phyloP scores from a whole-genome alignment of 805 yeast genomes.

The Babjeviella inositovora region DNA sequence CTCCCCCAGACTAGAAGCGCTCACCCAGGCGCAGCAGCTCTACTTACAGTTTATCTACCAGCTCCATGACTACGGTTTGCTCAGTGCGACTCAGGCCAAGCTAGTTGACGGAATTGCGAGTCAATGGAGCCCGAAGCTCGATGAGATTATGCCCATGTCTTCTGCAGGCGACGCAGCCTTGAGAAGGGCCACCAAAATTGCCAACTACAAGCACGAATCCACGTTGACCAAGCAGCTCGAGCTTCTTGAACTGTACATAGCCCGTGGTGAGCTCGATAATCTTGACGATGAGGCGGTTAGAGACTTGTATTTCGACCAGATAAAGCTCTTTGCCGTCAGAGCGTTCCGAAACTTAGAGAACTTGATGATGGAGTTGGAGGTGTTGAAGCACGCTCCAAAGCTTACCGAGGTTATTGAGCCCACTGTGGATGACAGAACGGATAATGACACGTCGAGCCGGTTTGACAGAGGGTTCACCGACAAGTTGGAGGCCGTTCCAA shows the following conservation, averaged over 20 bases:
- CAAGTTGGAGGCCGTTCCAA: conserved; percentile 35
- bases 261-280: conserved; percentile 12
- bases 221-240: conserved; percentile 26
- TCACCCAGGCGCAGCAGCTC: conserved; percentile 23
- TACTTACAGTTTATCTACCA: conserved; percentile 27
- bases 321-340: conserved; percentile 32
- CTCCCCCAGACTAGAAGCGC: conserved; percentile 12
- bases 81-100: conserved; percentile 16
- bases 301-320: conserved; percentile 34
- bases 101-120: conserved; percentile 22
- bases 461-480: conserved; percentile 43
- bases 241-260: conserved; percentile 15
- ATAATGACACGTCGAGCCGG: too few relatives aligned
- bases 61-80: conserved; percentile 24
- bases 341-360: conserved; percentile 43
- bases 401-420: conserved; percentile 5
- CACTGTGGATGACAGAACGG: not conserved
- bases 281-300: conserved; percentile 54
- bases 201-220: conserved; percentile 44
- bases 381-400: conserved; percentile 31
- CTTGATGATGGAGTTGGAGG: conserved; percentile 46
- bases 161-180: conserved; percentile 16
- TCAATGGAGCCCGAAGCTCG: conserved; percentile 20
- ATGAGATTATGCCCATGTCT: conserved; percentile 14
- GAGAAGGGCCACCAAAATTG: conserved; percentile 59